phyloP scores from a whole-genome alignment of 2,329 filamentous ascomycete genomes.

The Onygenales sp. region DNA sequence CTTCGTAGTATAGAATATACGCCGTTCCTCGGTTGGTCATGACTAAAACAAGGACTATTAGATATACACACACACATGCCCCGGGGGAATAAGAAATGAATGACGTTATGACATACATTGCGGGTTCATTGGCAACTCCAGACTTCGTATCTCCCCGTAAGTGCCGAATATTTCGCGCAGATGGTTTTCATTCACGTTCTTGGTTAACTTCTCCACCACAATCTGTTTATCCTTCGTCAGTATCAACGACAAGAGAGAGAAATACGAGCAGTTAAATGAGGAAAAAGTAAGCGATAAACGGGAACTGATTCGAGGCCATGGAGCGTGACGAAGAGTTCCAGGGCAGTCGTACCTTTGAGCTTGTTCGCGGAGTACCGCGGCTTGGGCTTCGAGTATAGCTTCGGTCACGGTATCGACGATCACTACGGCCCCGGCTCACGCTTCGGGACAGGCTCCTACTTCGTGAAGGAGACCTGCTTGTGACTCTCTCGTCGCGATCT shows the following conservation, averaged over 20 bases:
- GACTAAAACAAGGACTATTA: conserved; percentile 42
- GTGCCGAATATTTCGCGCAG: conserved; percentile 83
- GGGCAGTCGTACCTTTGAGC: conserved; percentile 25
- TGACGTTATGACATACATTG: conserved; percentile 51
- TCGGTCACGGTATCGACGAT: conserved; percentile 27
- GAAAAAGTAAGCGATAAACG: no score
- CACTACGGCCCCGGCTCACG: conserved; percentile 31
- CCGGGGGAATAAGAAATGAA: neutral
- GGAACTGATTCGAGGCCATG: no score
- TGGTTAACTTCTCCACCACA: conserved; percentile 90
- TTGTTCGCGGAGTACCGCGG: conserved; percentile 17
- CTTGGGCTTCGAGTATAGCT: conserved; percentile 28
- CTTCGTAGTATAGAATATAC: conserved; percentile 74
- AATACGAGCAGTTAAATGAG: neutral
- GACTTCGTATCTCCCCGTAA: conserved; percentile 75
- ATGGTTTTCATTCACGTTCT: conserved; percentile 84
- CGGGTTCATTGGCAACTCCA: conserved; percentile 84
- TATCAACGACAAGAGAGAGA: neutral
- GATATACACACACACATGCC: conserved; percentile 2
- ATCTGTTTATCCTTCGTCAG: conserved; percentile 48
- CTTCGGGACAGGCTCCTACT: conserved; percentile 20
- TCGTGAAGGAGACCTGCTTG: conserved; percentile 20
- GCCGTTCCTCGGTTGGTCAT: conserved; percentile 87
- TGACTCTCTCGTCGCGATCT: conserved; percentile 16
- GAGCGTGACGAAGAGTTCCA: no score